Conservation (phyloP, 208 protist species). For the Leishmania mexicana region DNA sequence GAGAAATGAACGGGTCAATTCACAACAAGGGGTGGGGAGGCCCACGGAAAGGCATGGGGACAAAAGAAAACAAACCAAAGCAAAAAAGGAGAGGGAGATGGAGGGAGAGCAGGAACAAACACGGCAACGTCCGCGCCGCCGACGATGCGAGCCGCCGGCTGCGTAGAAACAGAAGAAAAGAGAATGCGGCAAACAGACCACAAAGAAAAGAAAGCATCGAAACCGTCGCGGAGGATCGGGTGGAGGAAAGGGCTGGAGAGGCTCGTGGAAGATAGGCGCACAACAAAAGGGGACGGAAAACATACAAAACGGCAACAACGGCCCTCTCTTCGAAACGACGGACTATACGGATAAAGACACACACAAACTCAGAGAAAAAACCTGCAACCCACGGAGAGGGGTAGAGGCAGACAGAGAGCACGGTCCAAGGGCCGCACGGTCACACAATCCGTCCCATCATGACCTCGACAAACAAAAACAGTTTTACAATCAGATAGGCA, state of each 20-base stretch:
- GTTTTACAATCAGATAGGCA: slow-evolving; percentile 3
- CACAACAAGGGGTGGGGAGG: not conserved
- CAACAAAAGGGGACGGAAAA: not conserved
- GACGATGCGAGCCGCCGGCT: not conserved
- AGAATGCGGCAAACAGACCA: not conserved
- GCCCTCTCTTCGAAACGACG: too few species aligned
- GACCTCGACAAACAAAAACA: not conserved
- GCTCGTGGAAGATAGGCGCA: too few species aligned
- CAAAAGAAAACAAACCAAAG: not conserved
- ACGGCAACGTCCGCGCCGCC: not conserved
- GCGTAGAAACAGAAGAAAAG: not conserved
- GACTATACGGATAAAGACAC: not conserved
- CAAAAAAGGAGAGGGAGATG: not conserved
- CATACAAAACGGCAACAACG: too few species aligned
- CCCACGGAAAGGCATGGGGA: too few species aligned
- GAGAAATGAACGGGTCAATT: not conserved
- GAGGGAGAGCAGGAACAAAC: not conserved
- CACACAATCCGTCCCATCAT: not conserved
- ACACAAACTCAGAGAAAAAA: not conserved
- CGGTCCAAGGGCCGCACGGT: too few species aligned
- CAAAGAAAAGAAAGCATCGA: not conserved
- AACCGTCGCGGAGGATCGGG: not conserved
- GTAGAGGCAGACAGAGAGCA: not conserved
- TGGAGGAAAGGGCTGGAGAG: too few species aligned
- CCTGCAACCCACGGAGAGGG: not conserved